A percentile compares a stretch with the other conserved stretches of the same genome.
These are phyloP conservation scores for Thermomucor indicae-seudaticae DNA, from an alignment of 371 early-diverging fungal genomes.

Conservation along the genomic window DNA sequence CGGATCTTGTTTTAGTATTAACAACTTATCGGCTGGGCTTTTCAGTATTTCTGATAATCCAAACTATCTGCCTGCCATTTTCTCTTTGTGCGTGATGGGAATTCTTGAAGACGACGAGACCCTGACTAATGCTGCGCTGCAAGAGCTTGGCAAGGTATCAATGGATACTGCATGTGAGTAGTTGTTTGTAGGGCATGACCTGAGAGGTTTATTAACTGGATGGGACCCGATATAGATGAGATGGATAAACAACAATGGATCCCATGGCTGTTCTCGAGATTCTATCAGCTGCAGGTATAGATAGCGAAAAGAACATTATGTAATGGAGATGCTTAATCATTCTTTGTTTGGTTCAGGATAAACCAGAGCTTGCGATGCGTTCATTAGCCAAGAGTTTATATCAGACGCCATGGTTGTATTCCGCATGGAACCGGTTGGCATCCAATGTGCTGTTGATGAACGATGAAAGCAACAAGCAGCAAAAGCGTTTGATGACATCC, in stretches of 20 bases:
- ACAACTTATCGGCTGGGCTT: too few relatives aligned
- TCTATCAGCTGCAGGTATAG: conserved; percentile 30
- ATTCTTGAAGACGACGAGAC: conserved; percentile 69
- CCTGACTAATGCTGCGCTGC: conserved; percentile 69
- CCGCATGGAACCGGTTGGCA: conserved; percentile 32
- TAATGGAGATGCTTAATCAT: not conserved
- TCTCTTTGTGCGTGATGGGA: conserved; percentile 77
- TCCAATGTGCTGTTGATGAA: conserved; percentile 11
- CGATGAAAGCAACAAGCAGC: conserved; percentile 5
- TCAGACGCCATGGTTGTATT: conserved; percentile 33
- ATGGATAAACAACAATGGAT: conserved; percentile 32
- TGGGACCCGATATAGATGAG: conserved; percentile 16
- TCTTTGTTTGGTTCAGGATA: conserved; percentile 12
- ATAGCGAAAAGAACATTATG: conserved; percentile 5
- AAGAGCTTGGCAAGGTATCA: conserved; percentile 66
- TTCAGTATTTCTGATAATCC: conserved; percentile 52
- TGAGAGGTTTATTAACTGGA: not conserved
- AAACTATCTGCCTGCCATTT: conserved; percentile 64
- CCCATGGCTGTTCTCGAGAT: conserved; percentile 31
- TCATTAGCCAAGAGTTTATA: conserved; percentile 33
- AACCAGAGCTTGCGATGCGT: conserved; percentile 18
- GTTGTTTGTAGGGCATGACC: not conserved
- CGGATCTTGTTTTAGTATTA: too few relatives aligned
- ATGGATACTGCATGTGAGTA: conserved; percentile 41
- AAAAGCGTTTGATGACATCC: conserved; percentile 17